phyloP scores from a whole-genome alignment of 2,329 filamentous ascomycete species.

The Aureobasidium pullulans region DNA sequence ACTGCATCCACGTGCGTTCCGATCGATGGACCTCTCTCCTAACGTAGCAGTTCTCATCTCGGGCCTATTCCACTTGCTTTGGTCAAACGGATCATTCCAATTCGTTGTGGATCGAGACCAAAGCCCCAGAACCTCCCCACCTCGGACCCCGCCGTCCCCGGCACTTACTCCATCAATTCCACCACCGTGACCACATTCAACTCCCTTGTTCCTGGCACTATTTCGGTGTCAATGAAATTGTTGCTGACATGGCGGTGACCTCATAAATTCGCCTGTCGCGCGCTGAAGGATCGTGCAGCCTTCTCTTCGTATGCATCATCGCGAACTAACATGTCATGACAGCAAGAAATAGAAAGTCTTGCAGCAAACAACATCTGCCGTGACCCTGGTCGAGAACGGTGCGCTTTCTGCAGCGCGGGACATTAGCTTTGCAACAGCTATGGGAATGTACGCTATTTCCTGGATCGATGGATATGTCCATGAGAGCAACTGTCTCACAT shows the following conservation, averaged over 20 bases:
- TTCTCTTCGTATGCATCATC: background rate
- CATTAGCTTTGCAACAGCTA: no score
- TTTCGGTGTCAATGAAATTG: background rate
- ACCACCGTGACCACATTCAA: background rate
- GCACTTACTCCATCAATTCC: conserved; percentile 7
- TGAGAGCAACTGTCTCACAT: no score
- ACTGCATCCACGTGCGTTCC: conserved; percentile 4
- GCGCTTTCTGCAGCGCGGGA: background rate
- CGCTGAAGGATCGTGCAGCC: background rate
- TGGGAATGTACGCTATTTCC: no score
- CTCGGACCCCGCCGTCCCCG: conserved; percentile 2
- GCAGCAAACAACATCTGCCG: background rate
- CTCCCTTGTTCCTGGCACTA: background rate
- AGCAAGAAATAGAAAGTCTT: background rate
- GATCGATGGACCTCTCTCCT: background rate
- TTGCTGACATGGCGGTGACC: background rate
- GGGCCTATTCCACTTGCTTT: background rate
- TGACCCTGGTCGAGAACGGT: background rate
- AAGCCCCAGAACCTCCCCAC: background rate
- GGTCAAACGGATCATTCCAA: background rate
- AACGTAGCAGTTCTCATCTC: background rate
- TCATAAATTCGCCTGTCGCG: background rate
- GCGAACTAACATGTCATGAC: background rate
- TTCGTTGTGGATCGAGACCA: background rate
- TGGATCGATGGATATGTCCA: no score